Evolutionary conservation across 2,329 filamentous ascomycete genomes (phyloP), one percentile per base, ranked within the genome.

Genomic region (Epichloe coenophiala): DNA sequence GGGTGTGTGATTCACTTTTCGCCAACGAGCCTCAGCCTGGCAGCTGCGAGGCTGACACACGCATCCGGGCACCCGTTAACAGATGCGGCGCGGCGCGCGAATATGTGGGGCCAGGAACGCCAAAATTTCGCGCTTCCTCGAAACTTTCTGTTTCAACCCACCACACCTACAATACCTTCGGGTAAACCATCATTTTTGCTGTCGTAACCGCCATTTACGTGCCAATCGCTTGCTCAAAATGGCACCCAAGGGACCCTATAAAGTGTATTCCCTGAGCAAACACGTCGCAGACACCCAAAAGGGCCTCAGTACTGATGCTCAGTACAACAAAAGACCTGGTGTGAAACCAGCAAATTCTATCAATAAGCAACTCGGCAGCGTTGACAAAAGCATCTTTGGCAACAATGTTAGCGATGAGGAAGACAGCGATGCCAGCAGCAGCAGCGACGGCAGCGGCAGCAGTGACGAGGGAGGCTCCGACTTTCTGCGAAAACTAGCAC

Each of bases 241-340:
- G 67, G 66, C 64, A 51, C 63, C 64, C 49, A 67, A 65, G 44
- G 58, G 61, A 54, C 59, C 60, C 1, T 69, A 57, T 58, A 63
- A 66, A 55, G 58, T 67, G 17, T 62, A 67, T 43, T 69, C 66
- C 23, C 61, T 69, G 47, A 65, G 46, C 54, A 61, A 67, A 57
- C 65, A 68, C 56, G 64, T 69, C 36, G 64, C 64, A 51, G 63
- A 67, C 48, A 63, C 63, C n/a, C 60, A 66, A 36, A 69, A 65
- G 55, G 62, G 62, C 50, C 53, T 65, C 42, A 63, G 58, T 41
- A 60, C 63, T 35, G 61, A 62, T 21, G 55, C 63, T 35, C 62
- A 65, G 57, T 63, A 57, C 57, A 69, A 66, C 54, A 61, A 59
- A 37, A 59, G 58, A 21, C 56, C 56, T 38, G 57, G 45, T 49